Evolutionary conservation across 1,139 yeast genomes (phyloP), one percentile per base, ranked within the genome.

Genomic region (Yamadazyma spencermartinsiae): DNA sequence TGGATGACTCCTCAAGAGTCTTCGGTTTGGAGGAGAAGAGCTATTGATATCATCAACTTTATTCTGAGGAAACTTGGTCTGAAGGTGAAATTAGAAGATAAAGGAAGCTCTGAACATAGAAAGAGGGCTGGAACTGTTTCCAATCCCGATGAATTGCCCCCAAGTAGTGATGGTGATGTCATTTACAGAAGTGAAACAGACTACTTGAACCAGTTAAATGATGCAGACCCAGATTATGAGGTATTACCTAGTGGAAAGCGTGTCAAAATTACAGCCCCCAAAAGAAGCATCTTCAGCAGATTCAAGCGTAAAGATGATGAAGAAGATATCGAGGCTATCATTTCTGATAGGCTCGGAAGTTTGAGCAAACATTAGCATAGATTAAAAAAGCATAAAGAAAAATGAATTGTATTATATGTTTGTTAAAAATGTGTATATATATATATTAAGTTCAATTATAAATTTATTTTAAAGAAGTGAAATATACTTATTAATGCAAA

Each of bases 191-290:
- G 53, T 12, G 68, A 60, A 35, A 51, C 47, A 31, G 56, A 58
- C 31, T 41, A 42, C 13, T 48, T 45, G 16, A 34, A 17, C 26
- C 31, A 28, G 17, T 16, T 28, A 10, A 14, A 28, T 28, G 31
- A 28, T 9, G 18, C 35, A 3, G 38, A 43, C 17, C 36, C 44
- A 40, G 70, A 65, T 3, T 74, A 68, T 38, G 90, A 84, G 49
- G 61, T 79, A 23, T 61, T 84, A 37, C 92, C 92, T 1, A 82
- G 87, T 60, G 92, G 92, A 13, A 80, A 80, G 49, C 58, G 74
- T 37, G 74, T 76, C 32, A 76, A 70, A 49, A 63, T 72, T 34
- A 68, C 72, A 40, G 46, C 57, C 25, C 35, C 38, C 33, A 45
- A 43, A 18, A 3, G 12, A 12, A 54, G 51, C 48, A 54, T 48